Base-by-base conservation (phyloP, 1,284 basidiomycete species). In the Papiliotrema fonsecae region DNA sequence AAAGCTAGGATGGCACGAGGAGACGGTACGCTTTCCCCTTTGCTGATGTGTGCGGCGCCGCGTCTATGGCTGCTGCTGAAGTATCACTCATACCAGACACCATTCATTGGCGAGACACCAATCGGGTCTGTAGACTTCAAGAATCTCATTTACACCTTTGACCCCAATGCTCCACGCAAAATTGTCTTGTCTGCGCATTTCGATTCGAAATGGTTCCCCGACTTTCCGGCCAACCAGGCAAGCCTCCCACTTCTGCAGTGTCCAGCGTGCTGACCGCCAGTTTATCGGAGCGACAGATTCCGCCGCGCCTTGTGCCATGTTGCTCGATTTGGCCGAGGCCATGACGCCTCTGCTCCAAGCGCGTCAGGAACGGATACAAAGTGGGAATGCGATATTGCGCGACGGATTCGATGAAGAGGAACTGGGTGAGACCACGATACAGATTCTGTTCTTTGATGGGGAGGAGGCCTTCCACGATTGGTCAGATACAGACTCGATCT, bases 261-360 rank as follows among this genome's bases (percentile, higher is more conserved):
- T 14, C 19, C 36, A 37, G n/a, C 16, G 4, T 6, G 37, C 32
- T 37, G 16, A 28, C 25, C n/a, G 26, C n/a, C 74, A 89, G 87
- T 99, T 99, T 69, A 77, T 99, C 59, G 96, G 96, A 24, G 96
- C 96, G 9, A 98, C 92, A 5, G 96, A 99, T 72, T 97, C 91
- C 6, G 96, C 96, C 1, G 91, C 89, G 22, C 87, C 96, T 1
- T 96, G 93, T 61, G 92, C 92, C 1, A 85, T 97, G 75, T 81
- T 97, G 76, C 79, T 96, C 30, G 90, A 96, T 71, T 76, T 93
- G 14, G 93, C 90, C 0, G 85, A 90, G 70, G 76, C 85, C 3
- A 72, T 97, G 32, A 77, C 82, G 79, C 72, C 83, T 76, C 72
- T 93, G 28, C 74, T 97, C 11, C 77, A 85, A 28, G 76, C 78